phyloP scores from a whole-genome alignment of 371 early-diverging fungal species.

The Mucor piriformis region DNA sequence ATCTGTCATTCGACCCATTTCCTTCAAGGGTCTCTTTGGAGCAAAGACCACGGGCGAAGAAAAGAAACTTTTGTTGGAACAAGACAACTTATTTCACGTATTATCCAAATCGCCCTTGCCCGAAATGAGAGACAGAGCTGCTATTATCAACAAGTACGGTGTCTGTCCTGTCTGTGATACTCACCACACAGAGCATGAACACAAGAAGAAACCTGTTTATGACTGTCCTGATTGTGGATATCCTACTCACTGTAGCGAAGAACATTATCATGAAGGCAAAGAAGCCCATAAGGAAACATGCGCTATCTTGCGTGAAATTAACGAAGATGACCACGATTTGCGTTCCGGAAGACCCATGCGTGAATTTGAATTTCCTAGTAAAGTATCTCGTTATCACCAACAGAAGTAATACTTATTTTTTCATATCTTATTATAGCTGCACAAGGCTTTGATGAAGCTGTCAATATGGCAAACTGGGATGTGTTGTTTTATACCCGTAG shows the following conservation, averaged over 20 bases:
- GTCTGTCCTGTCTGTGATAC: conserved; percentile 76
- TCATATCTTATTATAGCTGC: conserved; percentile 50
- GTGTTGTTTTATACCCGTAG: conserved; percentile 81
- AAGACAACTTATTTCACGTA: conserved; percentile 72
- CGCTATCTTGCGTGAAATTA: conserved; percentile 66
- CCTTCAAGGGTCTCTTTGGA: conserved; percentile 39
- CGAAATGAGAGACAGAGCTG: conserved; percentile 70
- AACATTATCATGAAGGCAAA: conserved; percentile 70
- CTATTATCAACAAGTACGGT: conserved; percentile 71
- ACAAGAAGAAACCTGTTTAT: conserved; percentile 53
- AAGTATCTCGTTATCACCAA: conserved; percentile 7
- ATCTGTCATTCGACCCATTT: conserved; percentile 33
- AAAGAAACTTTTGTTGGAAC: conserved; percentile 37
- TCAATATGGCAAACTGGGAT: conserved; percentile 85
- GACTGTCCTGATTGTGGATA: conserved; percentile 86
- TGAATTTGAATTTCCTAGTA: conserved; percentile 86
- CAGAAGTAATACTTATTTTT: neutral
- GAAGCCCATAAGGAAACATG: conserved; percentile 54
- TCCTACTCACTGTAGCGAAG: conserved; percentile 81
- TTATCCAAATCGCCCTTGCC: conserved; percentile 74
- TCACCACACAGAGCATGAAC: conserved; percentile 35
- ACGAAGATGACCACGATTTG: conserved; percentile 86
- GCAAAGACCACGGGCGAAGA: conserved; percentile 2
- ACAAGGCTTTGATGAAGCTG: conserved; percentile 76
- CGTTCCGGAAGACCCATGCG: conserved; percentile 76